Evolutionary conservation across 78 protist genomes (phyloP), one percentile per base, ranked within the genome.

Genomic region (Bodo saltans): DNA sequence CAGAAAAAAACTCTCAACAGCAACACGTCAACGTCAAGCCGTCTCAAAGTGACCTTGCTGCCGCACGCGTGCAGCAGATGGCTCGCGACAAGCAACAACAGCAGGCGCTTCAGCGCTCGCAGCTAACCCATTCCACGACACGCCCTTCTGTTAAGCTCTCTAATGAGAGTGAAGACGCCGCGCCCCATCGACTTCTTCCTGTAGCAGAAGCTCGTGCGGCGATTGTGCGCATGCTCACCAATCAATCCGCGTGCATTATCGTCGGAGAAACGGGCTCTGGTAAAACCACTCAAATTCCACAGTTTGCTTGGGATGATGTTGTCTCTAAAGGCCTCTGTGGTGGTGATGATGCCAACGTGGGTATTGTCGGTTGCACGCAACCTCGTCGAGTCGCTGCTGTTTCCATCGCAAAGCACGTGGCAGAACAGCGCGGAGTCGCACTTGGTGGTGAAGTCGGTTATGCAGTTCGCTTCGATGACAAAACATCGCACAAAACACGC

Each of bases 381-480:
- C 95, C 95, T 28, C 83, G 95, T 39, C 73, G 97, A 70, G 96
- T 96, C 33, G 98, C 98, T 21, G 98, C 98, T 28, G 85, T 88
- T 1, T 82, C 92, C 28, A 71, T 95, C 32, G 89, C 96, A 3
- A 72, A 30, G 32, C 75, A 96, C n/a, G 96, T 95, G n/a, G 84
- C 95, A 8, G 84, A 85, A 39, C 95, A 93, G 78, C 69, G 82
- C 67, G 95, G 87, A 4, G 30, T 17, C 0, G 72, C 47, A 60
- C 30, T 94, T 30, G 98, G 97, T 21, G 47, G 42, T 42, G 42
- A 47, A 39, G 95, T 93, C n/a, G 98, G 97, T 67, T 94, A 94
- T 72, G 30, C 86, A 53, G 88, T 96, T 1, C 91, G 98, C 26
- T 93, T 93, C 85, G 98, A 96, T 47, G 94, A 90, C 76, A 52